These are phyloP conservation scores for Gnetum montanum DNA, from an alignment of 75 land plant species.

Conservation along the genomic window DNA sequence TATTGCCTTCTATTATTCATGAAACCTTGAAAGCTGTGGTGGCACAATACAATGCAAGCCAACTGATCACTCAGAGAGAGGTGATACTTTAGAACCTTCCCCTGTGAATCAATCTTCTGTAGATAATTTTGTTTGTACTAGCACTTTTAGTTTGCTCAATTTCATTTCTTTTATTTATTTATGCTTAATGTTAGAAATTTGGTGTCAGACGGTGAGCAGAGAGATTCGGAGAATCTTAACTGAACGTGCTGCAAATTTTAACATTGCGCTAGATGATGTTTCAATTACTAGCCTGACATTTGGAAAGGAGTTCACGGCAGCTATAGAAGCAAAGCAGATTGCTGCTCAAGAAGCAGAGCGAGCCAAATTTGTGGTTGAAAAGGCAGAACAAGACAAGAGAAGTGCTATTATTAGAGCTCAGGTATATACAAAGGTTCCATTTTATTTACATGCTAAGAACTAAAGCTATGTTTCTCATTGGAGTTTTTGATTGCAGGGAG, in stretches of 20 bases:
- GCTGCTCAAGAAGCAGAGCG: conserved; percentile 74
- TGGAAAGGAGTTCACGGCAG: conserved; percentile 65
- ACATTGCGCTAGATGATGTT: conserved; percentile 65
- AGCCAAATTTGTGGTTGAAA: conserved; percentile 66
- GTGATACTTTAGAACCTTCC: conserved; percentile 20
- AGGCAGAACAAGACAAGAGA: conserved; percentile 63
- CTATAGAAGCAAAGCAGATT: conserved; percentile 59
- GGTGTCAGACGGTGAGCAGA: conserved; percentile 41
- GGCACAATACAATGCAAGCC: conserved; percentile 86
- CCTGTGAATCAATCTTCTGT: not conserved
- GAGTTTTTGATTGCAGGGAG: conserved; percentile 29
- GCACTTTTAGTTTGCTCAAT: not conserved
- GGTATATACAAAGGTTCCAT: conserved; percentile 18
- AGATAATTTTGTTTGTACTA: not conserved
- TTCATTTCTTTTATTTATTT: not conserved
- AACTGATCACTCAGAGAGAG: conserved; percentile 88
- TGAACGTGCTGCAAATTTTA: conserved; percentile 44
- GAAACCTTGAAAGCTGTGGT: conserved; percentile 85
- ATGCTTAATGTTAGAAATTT: not conserved
- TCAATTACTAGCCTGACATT: conserved; percentile 57
- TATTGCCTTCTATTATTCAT: conserved; percentile 72
- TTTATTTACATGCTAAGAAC: not conserved
- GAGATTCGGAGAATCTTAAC: conserved; percentile 48
- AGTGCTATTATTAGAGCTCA: conserved; percentile 68
- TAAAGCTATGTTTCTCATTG: too few relatives aligned